These are phyloP conservation scores for Carallia brachiata DNA, from an alignment of 345 rosid species.

Conservation along the genomic window DNA sequence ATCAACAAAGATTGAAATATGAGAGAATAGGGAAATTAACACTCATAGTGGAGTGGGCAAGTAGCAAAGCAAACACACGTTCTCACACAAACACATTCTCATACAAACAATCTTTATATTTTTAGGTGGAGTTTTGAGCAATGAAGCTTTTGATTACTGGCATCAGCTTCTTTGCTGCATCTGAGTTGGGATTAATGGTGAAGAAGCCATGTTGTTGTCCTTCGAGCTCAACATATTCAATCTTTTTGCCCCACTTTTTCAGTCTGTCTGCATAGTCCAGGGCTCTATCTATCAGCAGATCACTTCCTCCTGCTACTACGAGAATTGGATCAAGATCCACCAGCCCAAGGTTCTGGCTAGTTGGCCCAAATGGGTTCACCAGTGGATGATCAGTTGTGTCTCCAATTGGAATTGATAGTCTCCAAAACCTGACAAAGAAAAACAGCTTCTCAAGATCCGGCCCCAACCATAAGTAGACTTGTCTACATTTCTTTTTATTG, in stretches of 20 bases:
- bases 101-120: too few relatives aligned
- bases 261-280: constrained; percentile 45
- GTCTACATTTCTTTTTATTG: too few relatives aligned
- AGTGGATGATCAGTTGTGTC: constrained; percentile 55
- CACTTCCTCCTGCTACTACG: constrained; percentile 49
- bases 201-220: constrained; percentile 62
- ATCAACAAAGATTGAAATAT: too few relatives aligned
- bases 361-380: constrained; percentile 59
- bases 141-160: constrained; percentile 38
- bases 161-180: constrained; percentile 43
- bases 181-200: constrained; percentile 48
- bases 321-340: constrained; percentile 45
- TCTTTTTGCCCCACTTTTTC: constrained; percentile 40
- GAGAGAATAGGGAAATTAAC: too few relatives aligned
- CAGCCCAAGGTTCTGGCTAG: constrained; percentile 32
- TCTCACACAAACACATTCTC: too few relatives aligned
- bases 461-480: too few relatives aligned
- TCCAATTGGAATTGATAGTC: constrained; percentile 48
- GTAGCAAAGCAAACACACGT: too few relatives aligned
- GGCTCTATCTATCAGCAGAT: constrained; percentile 47
- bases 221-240: constrained; percentile 47
- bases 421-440: constrained; percentile 45
- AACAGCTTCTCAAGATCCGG: background rate
- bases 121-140: constrained; percentile 20
- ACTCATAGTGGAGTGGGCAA: too few relatives aligned